A percentile compares a stretch with the other conserved stretches of the same genome.
Conservation (phyloP, 257 asterid genomes). For the Gentiana dahurica region DNA sequence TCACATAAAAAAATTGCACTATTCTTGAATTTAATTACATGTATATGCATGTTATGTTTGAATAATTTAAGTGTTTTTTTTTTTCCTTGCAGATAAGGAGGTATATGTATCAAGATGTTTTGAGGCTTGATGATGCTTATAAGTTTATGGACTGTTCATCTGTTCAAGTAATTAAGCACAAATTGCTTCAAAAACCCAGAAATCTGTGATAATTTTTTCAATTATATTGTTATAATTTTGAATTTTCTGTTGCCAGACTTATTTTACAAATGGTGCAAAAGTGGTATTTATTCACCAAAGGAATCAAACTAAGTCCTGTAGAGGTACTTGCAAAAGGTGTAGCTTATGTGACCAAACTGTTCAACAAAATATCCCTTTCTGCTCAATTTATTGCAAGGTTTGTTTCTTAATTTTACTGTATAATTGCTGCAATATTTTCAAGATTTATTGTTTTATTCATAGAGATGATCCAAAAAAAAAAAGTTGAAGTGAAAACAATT, state of each 20-base stretch:
- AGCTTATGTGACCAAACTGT: conserved; percentile 22
- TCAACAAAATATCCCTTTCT: conserved; percentile 20
- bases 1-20: neutral
- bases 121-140: conserved; percentile 45
- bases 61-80: neutral
- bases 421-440: no score
- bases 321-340: conserved; percentile 19
- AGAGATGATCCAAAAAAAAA: no score
- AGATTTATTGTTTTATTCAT: no score
- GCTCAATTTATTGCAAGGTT: conserved; percentile 86
- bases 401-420: neutral
- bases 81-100: conserved; percentile 26
- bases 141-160: conserved; percentile 47
- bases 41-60: neutral
- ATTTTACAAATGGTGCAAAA: conserved; percentile 24
- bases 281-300: conserved; percentile 25
- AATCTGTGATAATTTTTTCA: neutral
- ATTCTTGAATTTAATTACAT: neutral
- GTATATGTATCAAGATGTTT: conserved; percentile 61
- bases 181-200: neutral
- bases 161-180: conserved; percentile 47
- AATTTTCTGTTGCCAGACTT: conserved; percentile 13
- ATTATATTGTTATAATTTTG: neutral
- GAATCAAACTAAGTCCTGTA: conserved; percentile 14
- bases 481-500: neutral